Conservation (phyloP, 441 rosid species). For the Eutrema salsugineum region DNA sequence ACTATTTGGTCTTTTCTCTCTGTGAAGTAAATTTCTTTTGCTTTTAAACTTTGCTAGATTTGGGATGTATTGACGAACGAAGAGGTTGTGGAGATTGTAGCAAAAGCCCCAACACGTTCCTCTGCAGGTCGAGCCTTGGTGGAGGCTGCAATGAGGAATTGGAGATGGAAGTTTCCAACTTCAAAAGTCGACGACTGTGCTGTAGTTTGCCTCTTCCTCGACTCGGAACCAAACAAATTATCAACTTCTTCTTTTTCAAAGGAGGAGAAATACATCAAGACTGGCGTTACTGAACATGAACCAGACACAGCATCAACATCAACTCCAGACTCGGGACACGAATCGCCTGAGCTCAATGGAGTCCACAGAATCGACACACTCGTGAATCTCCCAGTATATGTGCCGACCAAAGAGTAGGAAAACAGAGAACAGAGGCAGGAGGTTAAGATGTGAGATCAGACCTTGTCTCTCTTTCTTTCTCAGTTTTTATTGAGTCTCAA, state of each 20-base stretch:
- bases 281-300: constrained; percentile 26
- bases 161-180: constrained; percentile 89
- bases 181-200: constrained; percentile 97
- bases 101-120: constrained; percentile 60
- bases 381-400: constrained; percentile 63
- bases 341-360: constrained; percentile 80
- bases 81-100: constrained; percentile 87
- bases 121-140: constrained; percentile 81
- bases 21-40: not conserved
- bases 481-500: not conserved
- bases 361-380: constrained; percentile 75
- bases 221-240: constrained; percentile 27
- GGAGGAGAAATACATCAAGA: constrained; percentile 26
- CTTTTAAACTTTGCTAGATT: constrained; percentile 38
- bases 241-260: constrained; percentile 47
- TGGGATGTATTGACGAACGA: constrained; percentile 95
- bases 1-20: not conserved
- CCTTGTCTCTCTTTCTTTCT: not conserved
- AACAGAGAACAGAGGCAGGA: constrained; percentile 10
- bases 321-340: constrained; percentile 35
- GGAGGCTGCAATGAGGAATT: constrained; percentile 75
- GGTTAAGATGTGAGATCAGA: constrained; percentile 1
- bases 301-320: constrained; percentile 38
- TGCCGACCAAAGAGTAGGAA: constrained; percentile 46
- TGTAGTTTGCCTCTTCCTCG: constrained; percentile 85